A percentile compares a stretch with the other conserved stretches of the same genome.
Evolutionary conservation across 768 basidiomycete species (phyloP).

Genomic region (Rhodotorula kratochvilovae): DNA sequence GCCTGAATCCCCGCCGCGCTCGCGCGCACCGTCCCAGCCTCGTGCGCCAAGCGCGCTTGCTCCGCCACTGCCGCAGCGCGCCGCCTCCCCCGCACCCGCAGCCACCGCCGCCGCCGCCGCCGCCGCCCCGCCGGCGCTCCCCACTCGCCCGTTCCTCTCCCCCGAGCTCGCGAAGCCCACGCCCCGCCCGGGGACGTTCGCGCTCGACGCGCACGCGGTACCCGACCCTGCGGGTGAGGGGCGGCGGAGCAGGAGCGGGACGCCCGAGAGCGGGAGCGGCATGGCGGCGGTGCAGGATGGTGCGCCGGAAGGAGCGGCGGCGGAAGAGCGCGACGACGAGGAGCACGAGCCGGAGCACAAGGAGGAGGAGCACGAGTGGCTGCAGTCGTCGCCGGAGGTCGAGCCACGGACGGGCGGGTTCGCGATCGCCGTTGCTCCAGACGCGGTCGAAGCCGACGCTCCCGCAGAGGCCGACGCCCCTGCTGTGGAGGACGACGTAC

Average conservation of each 20-base stretch:
- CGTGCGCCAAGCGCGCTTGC: not conserved
- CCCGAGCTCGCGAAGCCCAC: constrained; percentile 25
- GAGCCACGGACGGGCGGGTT: not conserved
- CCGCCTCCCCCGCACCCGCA: not conserved
- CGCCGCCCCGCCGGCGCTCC: not conserved
- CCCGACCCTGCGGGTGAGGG: not conserved
- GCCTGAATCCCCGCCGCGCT: not conserved
- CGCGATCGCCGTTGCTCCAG: not conserved
- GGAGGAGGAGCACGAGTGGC: not conserved
- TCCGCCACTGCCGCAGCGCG: not conserved
- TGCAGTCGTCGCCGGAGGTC: not conserved
- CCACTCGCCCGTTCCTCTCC: constrained; percentile 21
- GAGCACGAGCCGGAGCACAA: not conserved
- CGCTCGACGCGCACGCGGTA: constrained; percentile 13
- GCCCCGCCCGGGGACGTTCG: constrained; percentile 7
- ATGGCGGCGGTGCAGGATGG: no score
- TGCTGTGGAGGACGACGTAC: no score
- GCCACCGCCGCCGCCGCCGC: not conserved
- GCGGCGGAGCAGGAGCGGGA: not conserved
- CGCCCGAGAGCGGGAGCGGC: not conserved
- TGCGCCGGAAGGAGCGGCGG: not conserved
- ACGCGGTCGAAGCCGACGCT: not conserved
- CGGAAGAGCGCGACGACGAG: not conserved
- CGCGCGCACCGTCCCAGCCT: not conserved
- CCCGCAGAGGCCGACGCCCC: not conserved